Evolutionary conservation across 768 basidiomycete species (phyloP), one percentile per base, ranked within the genome.

Genomic region (Royoungia palumana): DNA sequence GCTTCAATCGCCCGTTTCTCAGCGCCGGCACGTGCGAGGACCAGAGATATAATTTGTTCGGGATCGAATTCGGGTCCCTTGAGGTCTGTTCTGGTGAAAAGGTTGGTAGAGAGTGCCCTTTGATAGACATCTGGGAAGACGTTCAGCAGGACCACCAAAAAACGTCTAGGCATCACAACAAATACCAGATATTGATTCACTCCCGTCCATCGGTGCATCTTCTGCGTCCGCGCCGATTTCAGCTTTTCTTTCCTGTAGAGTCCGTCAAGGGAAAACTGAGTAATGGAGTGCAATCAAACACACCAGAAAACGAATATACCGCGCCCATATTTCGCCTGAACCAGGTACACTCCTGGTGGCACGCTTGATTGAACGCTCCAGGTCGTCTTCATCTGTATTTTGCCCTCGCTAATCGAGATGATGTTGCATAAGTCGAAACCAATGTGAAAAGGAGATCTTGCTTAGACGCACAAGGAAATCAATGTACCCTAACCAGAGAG

Each of bases 301-400:
- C 46, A 87, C 90, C 67, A 87, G 58, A 54, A 79, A 78, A 34
- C 87, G 81, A 12, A 93, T 81, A 62, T 88, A 89, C 35, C 82
- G 75, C 6, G 87, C 83, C 85, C 87, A 89, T 14, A 89, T 70
- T 58, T 88, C 85, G 17, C 90, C 90, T 28, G 78, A 87, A 16
- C 74, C 78, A 35, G 90, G 89, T 0, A 83, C 81, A 59, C 89
- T 90, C 49, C 87, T 76, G 10, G 80, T 62, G 11, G 88, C 89
- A 35, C 89, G 73, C 49, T 67, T 70, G 24, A 80, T 72, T 14
- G 73, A 63, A n/a, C 58, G 56, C 25, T 71, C 51, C 55, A 84
- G 74, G 10, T 63, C 63, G 1, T 72, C 73, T 27, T 68, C 66
- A 12, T 72, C 76, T 1, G 61, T 71, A 14, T 74, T 72, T 49